Evolutionary conservation across 2,329 filamentous ascomycete species (phyloP), one percentile per base, ranked within the genome.

Genomic region (Huntiella omanensis): DNA sequence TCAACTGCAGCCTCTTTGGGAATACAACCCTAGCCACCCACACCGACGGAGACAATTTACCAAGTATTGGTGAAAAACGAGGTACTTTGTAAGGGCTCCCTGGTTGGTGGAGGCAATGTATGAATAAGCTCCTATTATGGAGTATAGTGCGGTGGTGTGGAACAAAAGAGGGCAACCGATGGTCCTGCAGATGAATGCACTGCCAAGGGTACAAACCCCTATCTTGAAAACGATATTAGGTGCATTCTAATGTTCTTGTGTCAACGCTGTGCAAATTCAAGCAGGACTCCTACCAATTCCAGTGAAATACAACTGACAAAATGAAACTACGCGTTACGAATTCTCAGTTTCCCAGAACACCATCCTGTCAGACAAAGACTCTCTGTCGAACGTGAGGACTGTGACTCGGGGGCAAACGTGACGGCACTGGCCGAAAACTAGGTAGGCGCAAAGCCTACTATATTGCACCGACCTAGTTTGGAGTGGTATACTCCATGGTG

Each of bases 41-140:
- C 48, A 2, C 67, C 67, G 48, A 80, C 59, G 11, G 72, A 64
- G 4, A 79, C 61, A 10, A 77, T 59, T 62, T 65, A 73, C 45
- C 65, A 65, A 8, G 70, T 71, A 49, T 68, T 71, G 33, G 73
- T 67, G 5, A 80, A 64, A 4, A 71, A 53, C 8, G 67, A 70
- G 6, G 71, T 68, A 54, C 62, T 68, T 45, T 55, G 51, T 33
- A 50, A 41, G 6, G 62, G 59, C 51, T 59, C 61, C 0, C 62
- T 54, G 35, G 62, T 64, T 15, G 62, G 57, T 0, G 59, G 58
- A 51, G 64, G 36, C 63, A 10, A 58, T 58, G 35, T 71, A 66
- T 32, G 72, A 54, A 40, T 10, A 12, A 16, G 4, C 4, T 17
- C 4, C 17, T 17, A 17, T 17, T 17, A 4, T 17, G 4, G 17